phyloP scores from a whole-genome alignment of 2,329 filamentous ascomycete species.

The Lachnellula arida region DNA sequence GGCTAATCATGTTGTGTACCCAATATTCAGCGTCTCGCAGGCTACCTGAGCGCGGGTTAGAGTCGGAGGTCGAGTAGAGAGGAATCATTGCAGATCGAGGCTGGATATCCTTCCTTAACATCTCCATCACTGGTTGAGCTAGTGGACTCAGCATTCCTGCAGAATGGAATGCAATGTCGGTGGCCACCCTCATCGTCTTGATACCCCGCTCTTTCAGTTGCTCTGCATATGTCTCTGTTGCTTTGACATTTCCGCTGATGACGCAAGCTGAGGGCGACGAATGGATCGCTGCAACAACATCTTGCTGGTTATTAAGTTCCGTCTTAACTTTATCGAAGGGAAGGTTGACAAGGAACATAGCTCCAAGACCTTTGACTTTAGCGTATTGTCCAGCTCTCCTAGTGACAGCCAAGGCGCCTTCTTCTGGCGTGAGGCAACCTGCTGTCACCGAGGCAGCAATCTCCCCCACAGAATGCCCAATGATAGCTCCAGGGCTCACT shows the following conservation, averaged over 20 bases:
- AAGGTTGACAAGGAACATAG: slow-evolving; percentile 32
- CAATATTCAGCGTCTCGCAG: slow-evolving; percentile 34
- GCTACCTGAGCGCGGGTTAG: slow-evolving; percentile 23
- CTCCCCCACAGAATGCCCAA: slow-evolving; percentile 44
- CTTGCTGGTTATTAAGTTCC: slow-evolving; percentile 22
- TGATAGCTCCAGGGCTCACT: slow-evolving; percentile 34
- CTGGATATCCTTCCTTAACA: slow-evolving; percentile 21
- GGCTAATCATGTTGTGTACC: slow-evolving; percentile 37
- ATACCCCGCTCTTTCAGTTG: too few relatives aligned
- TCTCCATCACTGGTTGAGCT: slow-evolving; percentile 26
- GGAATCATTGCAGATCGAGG: slow-evolving; percentile 25
- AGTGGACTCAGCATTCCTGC: slow-evolving; percentile 35
- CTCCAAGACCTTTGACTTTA: slow-evolving; percentile 14
- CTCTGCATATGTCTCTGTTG: too few relatives aligned
- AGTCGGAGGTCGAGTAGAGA: slow-evolving; percentile 35
- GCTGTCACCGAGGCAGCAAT: slow-evolving; percentile 42
- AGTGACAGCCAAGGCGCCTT: slow-evolving; percentile 35
- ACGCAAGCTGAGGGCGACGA: slow-evolving; percentile 22
- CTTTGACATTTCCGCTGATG: too few relatives aligned
- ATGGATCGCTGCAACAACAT: slow-evolving; percentile 34
- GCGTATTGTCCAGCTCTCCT: slow-evolving; percentile 28
- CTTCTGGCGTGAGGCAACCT: slow-evolving; percentile 29
- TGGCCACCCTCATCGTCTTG: too few relatives aligned
- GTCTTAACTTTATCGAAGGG: slow-evolving; percentile 27
- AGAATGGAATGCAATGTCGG: slow-evolving; percentile 36